Evolutionary conservation across 495 filamentous ascomycete species (phyloP), one percentile per base, ranked within the genome.

Genomic region (Penicillium atrosanguineum): DNA sequence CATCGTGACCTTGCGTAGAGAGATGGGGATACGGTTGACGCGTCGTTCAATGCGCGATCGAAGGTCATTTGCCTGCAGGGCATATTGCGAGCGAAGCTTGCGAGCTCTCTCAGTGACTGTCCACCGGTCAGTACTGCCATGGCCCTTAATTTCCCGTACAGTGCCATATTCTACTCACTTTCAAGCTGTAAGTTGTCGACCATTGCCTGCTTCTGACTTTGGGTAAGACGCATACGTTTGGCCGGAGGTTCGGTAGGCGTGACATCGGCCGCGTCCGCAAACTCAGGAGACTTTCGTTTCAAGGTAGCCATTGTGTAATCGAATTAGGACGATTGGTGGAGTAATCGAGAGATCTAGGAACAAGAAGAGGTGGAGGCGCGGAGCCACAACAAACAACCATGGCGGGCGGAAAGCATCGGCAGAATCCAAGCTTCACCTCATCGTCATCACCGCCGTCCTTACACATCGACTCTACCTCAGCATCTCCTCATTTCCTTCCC

Each of bases 171-270:
- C 34, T 44, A 72, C 87, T 50, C 81, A 96, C 94, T 83, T 74
- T 98, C 94, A 41, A 97, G 79, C 61, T 96, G 90, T 26, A 97
- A 67, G 61, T 98, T 97, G 55, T 96, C 91, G 50, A 96, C 86
- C 11, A 97, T 76, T 6, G 90, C 87, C 68, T 93, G 88, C 71
- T 96, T 95, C 68, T 95, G 90, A 45, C 70, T 80, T 48, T 84
- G 76, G 6, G 89, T 90, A 50, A 97, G 83, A 29, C 82, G 83
- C 46, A 81, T 67, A 50, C 74, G 79, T 67, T 80, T 86, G 11
- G 76, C 71, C 1, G 87, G 86, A 61, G 82, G 86, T 61, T 76
- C 72, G 20, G 73, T 73, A 14, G 83, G 76, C 31, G 74, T 82
- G 43, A 55, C 68, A 52, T 69, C 63, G 18, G 60, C 57, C 25